Conservation (phyloP, 2,329 filamentous ascomycete genomes). For the Trichoderma semiorbis region DNA sequence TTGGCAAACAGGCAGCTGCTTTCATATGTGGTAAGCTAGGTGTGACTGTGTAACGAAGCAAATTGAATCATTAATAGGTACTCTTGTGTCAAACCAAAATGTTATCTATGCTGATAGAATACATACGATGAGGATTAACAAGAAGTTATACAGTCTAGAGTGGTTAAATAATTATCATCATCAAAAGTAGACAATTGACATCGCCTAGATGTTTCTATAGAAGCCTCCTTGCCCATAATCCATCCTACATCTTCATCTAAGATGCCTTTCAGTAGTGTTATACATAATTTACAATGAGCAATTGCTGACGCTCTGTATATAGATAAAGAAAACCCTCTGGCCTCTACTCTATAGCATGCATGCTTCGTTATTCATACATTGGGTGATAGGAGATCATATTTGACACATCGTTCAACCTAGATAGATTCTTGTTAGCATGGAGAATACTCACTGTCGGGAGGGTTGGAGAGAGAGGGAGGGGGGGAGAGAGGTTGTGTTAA, state of each 20-base stretch:
- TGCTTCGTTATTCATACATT: slow-evolving; percentile 60
- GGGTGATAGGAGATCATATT: slow-evolving; percentile 82
- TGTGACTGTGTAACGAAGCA: not conserved
- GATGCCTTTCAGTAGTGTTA: not conserved
- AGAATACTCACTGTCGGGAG: not conserved
- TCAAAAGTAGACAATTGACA: not conserved
- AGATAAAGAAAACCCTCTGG: not conserved
- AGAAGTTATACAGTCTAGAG: not conserved
- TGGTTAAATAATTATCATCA: not conserved
- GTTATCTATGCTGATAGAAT: not conserved
- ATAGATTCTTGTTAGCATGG: not conserved
- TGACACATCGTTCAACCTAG: slow-evolving; percentile 82
- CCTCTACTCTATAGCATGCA: not conserved
- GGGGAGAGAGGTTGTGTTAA: not conserved
- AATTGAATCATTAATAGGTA: not conserved
- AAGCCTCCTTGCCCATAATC: not conserved
- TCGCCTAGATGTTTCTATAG: not conserved
- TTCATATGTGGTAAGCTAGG: not conserved
- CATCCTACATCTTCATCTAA: not conserved
- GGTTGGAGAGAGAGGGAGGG: not conserved
- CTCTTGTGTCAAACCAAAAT: not conserved
- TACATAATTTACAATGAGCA: not conserved
- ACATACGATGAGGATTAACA: not conserved
- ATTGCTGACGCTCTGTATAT: not conserved
- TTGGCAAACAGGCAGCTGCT: not conserved